Evolutionary conservation across 2,329 filamentous ascomycete species (phyloP).

Genomic region (Claviceps fusiformis): DNA sequence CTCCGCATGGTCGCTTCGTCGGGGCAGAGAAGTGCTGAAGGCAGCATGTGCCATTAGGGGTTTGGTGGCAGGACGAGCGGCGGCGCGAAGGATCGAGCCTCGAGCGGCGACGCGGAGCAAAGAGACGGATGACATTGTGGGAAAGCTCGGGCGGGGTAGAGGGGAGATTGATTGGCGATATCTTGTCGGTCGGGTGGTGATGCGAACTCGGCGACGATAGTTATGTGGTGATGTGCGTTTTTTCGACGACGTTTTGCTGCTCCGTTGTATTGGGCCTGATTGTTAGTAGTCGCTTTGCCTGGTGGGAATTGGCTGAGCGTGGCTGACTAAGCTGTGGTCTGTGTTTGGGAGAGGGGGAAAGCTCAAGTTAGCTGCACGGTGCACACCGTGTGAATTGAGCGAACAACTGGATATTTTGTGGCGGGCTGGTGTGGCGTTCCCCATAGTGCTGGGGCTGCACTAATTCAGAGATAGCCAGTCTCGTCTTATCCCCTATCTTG

Average conservation of each 20-base stretch:
- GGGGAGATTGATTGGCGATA: not conserved
- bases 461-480: not conserved
- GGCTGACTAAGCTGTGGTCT: slow-evolving; percentile 21
- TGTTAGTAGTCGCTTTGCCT: slow-evolving; percentile 10
- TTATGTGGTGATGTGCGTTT: slow-evolving; percentile 9
- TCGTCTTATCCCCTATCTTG: not conserved
- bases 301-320: slow-evolving; percentile 13
- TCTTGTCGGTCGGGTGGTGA: not conserved
- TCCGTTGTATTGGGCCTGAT: slow-evolving; percentile 1
- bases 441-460: not conserved
- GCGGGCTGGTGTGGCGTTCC: not conserved
- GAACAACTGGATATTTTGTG: not conserved
- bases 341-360: not conserved
- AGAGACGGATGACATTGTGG: slow-evolving; percentile 49
- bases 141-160: slow-evolving; percentile 5
- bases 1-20: slow-evolving; percentile 59
- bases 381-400: not conserved
- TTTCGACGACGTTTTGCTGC: slow-evolving; percentile 16
- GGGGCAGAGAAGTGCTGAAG: slow-evolving; percentile 50
- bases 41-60: slow-evolving; percentile 42
- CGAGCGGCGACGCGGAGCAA: slow-evolving; percentile 61
- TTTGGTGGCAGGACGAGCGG: slow-evolving; percentile 41
- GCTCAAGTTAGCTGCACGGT: slow-evolving; percentile 14
- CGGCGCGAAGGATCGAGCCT: slow-evolving; percentile 52
- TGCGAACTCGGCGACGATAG: slow-evolving; percentile 5